Percentiles rank a stretch among this genome's conserved stretches.
Evolutionary conservation across 179 eudicot genomes (phyloP).

Genomic region (Camellia oleifera): DNA sequence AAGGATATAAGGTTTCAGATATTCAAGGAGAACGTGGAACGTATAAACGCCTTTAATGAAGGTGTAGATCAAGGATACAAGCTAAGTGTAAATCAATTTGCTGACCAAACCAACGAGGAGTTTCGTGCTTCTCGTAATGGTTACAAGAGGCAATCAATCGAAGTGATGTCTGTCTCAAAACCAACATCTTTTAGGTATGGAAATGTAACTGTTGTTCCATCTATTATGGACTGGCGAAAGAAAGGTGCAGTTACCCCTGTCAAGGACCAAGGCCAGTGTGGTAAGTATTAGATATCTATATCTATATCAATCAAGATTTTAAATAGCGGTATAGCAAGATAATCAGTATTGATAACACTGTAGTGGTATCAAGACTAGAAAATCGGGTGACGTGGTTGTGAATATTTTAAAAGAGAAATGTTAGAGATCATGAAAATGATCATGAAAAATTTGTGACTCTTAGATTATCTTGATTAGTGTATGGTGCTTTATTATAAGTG

Average conservation of each 20-base stretch:
- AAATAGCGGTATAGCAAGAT: too few relatives aligned
- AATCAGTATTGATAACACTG: too few relatives aligned
- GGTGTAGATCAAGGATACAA: constrained; percentile 30
- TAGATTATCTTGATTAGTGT: too few relatives aligned
- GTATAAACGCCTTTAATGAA: constrained; percentile 35
- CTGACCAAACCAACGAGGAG: constrained; percentile 53
- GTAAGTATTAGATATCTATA: constrained; percentile 27
- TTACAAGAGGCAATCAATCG: constrained; percentile 20
- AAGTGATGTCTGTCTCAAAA: background rate
- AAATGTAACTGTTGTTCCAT: constrained; percentile 26
- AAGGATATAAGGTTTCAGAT: constrained; percentile 35
- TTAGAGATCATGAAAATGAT: too few relatives aligned
- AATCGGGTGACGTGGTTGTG: too few relatives aligned
- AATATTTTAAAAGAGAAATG: too few relatives aligned
- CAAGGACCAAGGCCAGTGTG: constrained; percentile 57
- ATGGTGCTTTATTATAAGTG: too few relatives aligned
- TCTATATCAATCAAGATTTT: background rate
- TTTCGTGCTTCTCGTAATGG: constrained; percentile 42
- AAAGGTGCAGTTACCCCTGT: constrained; percentile 56
- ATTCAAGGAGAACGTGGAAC: constrained; percentile 49
- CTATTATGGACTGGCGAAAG: constrained; percentile 49
- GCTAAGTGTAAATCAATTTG: constrained; percentile 42
- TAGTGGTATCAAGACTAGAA: too few relatives aligned
- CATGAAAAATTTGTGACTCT: too few relatives aligned
- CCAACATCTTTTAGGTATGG: constrained; percentile 30